These are phyloP conservation scores for Corylus heterophylla DNA, from an alignment of 306 rosid species.

Conservation along the genomic window DNA sequence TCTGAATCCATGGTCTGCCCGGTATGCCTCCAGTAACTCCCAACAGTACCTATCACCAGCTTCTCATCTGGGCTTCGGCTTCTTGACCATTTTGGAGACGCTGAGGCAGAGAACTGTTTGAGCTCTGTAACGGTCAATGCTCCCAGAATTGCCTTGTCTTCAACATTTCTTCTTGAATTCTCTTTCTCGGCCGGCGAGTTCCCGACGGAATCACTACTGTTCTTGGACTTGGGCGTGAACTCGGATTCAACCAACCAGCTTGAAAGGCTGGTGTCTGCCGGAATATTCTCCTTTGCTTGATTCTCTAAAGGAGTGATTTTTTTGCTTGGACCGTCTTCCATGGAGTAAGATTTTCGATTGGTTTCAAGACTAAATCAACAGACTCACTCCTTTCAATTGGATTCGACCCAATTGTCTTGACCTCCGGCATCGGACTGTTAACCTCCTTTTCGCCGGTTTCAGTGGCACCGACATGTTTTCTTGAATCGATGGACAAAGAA, in stretches of 20 bases:
- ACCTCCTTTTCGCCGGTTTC: conserved; percentile 38
- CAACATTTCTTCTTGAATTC: conserved; percentile 36
- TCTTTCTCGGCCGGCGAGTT: conserved; percentile 33
- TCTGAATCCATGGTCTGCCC: conserved; percentile 45
- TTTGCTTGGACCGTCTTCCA: conserved; percentile 40
- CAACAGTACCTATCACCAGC: conserved; percentile 67
- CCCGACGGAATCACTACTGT: conserved; percentile 35
- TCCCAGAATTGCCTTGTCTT: conserved; percentile 64
- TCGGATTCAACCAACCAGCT: conserved; percentile 79
- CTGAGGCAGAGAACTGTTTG: conserved; percentile 35
- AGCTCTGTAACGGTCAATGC: conserved; percentile 56
- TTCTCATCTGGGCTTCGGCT: conserved; percentile 51
- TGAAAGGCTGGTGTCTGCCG: conserved; percentile 76
- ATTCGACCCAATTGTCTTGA: conserved; percentile 15
- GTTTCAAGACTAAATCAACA: conserved; percentile 42
- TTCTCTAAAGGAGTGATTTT: conserved; percentile 15
- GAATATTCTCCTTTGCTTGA: conserved; percentile 65
- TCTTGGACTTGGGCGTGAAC: conserved; percentile 36
- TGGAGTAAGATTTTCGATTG: conserved; percentile 59
- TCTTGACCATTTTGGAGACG: conserved; percentile 39
- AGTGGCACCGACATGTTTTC: conserved; percentile 22
- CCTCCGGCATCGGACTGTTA: conserved; percentile 34
- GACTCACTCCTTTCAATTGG: conserved; percentile 8
- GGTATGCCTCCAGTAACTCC: conserved; percentile 76
- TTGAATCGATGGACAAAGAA: conserved; percentile 43